Evolutionary conservation across 2,329 filamentous ascomycete genomes (phyloP).

Genomic region (Cladorrhinum sp.): DNA sequence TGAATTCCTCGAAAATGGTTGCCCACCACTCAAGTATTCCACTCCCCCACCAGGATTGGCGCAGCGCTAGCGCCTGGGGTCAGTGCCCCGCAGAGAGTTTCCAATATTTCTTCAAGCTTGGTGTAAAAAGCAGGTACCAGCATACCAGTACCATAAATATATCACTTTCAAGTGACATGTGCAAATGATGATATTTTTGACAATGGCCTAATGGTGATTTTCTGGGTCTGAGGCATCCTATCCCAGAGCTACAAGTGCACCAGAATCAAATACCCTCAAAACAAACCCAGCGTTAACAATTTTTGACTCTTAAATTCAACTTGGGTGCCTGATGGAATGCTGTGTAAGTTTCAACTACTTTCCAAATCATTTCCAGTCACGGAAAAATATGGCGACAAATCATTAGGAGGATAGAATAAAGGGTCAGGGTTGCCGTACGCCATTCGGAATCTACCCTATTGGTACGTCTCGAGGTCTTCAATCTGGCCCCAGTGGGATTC

Average conservation of each 20-base stretch:
- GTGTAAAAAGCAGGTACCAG: neutral
- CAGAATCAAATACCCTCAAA: too few relatives aligned
- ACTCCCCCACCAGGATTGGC: constrained; percentile 8
- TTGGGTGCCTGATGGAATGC: too few relatives aligned
- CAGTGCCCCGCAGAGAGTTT: neutral
- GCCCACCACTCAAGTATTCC: constrained; percentile 1
- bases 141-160: neutral
- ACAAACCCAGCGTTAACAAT: too few relatives aligned
- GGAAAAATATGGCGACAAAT: neutral
- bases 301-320: too few relatives aligned
- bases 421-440: neutral
- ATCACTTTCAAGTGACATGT: neutral
- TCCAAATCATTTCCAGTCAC: too few relatives aligned
- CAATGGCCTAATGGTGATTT: too few relatives aligned
- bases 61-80: neutral
- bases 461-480: too few relatives aligned
- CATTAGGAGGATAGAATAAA: neutral
- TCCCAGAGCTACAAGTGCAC: too few relatives aligned
- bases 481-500: too few relatives aligned
- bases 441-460: neutral
- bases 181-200: neutral
- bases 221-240: too few relatives aligned
- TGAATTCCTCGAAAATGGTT: constrained; percentile 10
- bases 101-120: neutral
- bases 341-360: too few relatives aligned